Evolutionary conservation across 352 stramenopile genomes (phyloP).

Genomic region (Phytophthora hybrid): DNA sequence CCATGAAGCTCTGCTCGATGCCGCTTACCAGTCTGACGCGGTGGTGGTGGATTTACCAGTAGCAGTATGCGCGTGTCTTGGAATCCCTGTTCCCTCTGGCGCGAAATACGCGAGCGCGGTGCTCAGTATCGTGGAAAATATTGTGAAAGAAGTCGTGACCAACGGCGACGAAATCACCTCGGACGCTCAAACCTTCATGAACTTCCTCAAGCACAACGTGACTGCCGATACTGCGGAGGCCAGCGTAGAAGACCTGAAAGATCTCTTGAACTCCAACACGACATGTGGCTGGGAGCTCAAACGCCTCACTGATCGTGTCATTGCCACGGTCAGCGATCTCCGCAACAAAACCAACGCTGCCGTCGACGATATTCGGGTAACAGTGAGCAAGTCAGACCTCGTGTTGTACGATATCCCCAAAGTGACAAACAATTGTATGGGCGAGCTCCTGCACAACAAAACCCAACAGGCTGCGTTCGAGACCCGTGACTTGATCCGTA

Average conservation of each 20-base stretch:
- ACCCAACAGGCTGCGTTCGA: slow-evolving; percentile 28
- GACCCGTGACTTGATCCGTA: slow-evolving; percentile 30
- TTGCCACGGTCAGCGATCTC: slow-evolving; percentile 19
- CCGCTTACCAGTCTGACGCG: slow-evolving; percentile 24
- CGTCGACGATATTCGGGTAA: slow-evolving; percentile 28
- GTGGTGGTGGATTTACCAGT: slow-evolving; percentile 25
- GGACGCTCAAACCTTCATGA: slow-evolving; percentile 24
- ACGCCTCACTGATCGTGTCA: slow-evolving; percentile 23
- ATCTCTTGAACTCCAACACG: slow-evolving; percentile 26
- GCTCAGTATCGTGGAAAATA: slow-evolving; percentile 25
- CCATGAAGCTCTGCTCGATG: slow-evolving; percentile 17
- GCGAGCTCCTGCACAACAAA: slow-evolving; percentile 28
- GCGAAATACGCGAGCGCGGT: slow-evolving; percentile 22
- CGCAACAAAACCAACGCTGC: slow-evolving; percentile 21
- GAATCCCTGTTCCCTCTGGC: slow-evolving; percentile 20
- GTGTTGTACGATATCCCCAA: slow-evolving; percentile 29
- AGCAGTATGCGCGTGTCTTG: slow-evolving; percentile 24
- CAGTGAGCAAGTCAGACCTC: slow-evolving; percentile 23
- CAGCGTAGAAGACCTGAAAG: slow-evolving; percentile 21
- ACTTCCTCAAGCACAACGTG: slow-evolving; percentile 30
- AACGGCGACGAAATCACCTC: slow-evolving; percentile 33
- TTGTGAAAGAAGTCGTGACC: slow-evolving; percentile 29
- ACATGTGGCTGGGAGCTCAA: slow-evolving; percentile 35
- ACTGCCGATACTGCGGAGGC: slow-evolving; percentile 20
- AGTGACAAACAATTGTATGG: slow-evolving; percentile 34